Conservation (phyloP, 192 early-diverging fungal genomes). For the Coemansia sp. region DNA sequence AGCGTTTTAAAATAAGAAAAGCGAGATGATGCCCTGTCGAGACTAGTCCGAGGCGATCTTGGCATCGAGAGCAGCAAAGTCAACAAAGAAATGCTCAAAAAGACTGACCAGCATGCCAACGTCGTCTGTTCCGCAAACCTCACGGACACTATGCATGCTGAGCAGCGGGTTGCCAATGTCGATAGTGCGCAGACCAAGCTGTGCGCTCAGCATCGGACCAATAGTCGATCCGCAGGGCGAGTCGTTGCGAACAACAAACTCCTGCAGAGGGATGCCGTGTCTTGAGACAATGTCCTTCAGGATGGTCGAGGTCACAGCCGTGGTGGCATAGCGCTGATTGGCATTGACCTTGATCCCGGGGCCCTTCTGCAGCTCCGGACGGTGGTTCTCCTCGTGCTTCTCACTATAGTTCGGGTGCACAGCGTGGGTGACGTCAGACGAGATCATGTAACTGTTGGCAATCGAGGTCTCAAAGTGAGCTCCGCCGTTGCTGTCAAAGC, state of each 20-base stretch:
- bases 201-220: conserved; percentile 93
- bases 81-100: conserved; percentile 65
- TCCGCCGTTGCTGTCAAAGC: conserved; percentile 25
- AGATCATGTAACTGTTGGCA: conserved; percentile 83
- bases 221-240: conserved; percentile 95
- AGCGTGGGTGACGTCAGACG: conserved; percentile 93
- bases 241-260: conserved; percentile 92
- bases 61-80: conserved; percentile 55
- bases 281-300: conserved; percentile 79
- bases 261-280: conserved; percentile 80
- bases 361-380: conserved; percentile 89
- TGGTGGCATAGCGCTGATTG: conserved; percentile 90
- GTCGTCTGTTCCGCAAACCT: conserved; percentile 87
- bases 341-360: conserved; percentile 97
- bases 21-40: not conserved
- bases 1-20: not conserved
- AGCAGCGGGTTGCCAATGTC: conserved; percentile 96
- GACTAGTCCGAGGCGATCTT: conserved; percentile 50
- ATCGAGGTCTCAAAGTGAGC: conserved; percentile 85
- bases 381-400: conserved; percentile 93
- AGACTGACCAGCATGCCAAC: conserved; percentile 81
- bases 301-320: conserved; percentile 69
- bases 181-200: conserved; percentile 93
- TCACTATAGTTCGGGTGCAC: conserved; percentile 89
- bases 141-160: conserved; percentile 97